A percentile compares a stretch with the other conserved stretches of the same genome.
Conservation (phyloP, 345 rosid genomes). For the Linum tenue region DNA sequence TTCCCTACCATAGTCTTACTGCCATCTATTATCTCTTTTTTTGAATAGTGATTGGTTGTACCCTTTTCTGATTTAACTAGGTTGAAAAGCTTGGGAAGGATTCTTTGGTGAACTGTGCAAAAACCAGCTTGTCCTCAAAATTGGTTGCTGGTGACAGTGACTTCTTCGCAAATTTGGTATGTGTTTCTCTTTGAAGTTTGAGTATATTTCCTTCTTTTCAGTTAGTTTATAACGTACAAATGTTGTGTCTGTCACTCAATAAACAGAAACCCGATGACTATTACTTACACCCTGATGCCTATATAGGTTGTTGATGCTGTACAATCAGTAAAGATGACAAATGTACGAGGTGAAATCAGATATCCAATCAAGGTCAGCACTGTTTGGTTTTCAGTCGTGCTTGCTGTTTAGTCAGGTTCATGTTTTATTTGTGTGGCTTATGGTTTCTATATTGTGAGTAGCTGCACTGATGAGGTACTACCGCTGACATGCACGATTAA, state of each 20-base stretch:
- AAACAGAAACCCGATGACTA: too few species aligned
- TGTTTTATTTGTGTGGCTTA: neutral
- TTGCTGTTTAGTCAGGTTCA: too few species aligned
- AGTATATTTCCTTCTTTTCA: neutral
- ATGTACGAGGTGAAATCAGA: conserved; percentile 71
- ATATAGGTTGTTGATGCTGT: conserved; percentile 94
- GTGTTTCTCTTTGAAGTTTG: conserved; percentile 1
- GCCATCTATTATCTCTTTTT: neutral
- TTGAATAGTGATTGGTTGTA: neutral
- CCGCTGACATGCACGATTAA: neutral
- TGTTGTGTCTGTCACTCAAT: too few species aligned
- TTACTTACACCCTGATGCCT: too few species aligned
- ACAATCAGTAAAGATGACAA: conserved; percentile 77
- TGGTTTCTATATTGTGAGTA: conserved; percentile 1
- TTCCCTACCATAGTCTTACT: neutral
- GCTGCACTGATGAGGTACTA: neutral
- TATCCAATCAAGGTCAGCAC: conserved; percentile 84
- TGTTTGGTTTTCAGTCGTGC: neutral
- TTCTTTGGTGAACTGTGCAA: conserved; percentile 85
- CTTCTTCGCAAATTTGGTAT: conserved; percentile 89
- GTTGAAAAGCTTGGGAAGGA: conserved; percentile 94
- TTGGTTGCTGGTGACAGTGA: conserved; percentile 84
- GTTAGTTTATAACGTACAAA: neutral
- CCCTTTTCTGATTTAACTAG: conserved; percentile 22
- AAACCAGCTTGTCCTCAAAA: conserved; percentile 98